A percentile compares a stretch with the other conserved stretches of the same genome.
Evolutionary conservation across 345 rosid species (phyloP).

Genomic region (Syzygium aromaticum): DNA sequence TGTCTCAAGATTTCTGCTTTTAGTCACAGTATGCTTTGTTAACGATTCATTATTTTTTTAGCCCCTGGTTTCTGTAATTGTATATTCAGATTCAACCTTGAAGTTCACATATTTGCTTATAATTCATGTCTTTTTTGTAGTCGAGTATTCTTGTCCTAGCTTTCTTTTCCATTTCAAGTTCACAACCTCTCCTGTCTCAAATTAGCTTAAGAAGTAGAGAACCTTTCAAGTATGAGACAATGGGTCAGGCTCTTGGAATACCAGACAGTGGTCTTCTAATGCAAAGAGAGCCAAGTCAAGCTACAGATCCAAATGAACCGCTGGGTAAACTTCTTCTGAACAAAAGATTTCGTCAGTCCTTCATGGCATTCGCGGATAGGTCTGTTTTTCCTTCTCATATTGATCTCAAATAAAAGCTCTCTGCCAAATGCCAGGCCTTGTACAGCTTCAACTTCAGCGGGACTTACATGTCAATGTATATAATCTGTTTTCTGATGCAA

Average conservation of each 20-base stretch:
- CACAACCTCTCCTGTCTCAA: conserved; percentile 78
- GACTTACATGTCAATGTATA: neutral
- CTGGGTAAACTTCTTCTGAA: conserved; percentile 76
- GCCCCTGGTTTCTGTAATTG: neutral
- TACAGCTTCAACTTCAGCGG: neutral
- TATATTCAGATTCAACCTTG: neutral
- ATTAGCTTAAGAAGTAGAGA: conserved; percentile 73
- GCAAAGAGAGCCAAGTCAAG: conserved; percentile 36
- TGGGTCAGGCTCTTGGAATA: conserved; percentile 88
- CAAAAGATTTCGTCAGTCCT: conserved; percentile 68
- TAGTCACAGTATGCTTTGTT: conserved; percentile 43
- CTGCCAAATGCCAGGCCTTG: neutral
- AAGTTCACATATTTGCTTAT: conserved; percentile 20
- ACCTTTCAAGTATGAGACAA: conserved; percentile 46
- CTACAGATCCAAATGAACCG: conserved; percentile 55
- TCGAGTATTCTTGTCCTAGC: conserved; percentile 58
- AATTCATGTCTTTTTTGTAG: conserved; percentile 24
- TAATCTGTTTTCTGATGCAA: neutral
- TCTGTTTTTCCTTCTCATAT: conserved; percentile 7
- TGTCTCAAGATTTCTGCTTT: conserved; percentile 69
- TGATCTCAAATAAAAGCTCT: neutral
- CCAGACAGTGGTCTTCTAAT: conserved; percentile 67
- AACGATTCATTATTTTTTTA: neutral
- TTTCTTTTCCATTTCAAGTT: conserved; percentile 81
- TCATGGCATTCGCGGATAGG: conserved; percentile 95